These are phyloP conservation scores for Fusarium piperis DNA, from an alignment of 2,329 filamentous ascomycete species.

Conservation along the genomic window DNA sequence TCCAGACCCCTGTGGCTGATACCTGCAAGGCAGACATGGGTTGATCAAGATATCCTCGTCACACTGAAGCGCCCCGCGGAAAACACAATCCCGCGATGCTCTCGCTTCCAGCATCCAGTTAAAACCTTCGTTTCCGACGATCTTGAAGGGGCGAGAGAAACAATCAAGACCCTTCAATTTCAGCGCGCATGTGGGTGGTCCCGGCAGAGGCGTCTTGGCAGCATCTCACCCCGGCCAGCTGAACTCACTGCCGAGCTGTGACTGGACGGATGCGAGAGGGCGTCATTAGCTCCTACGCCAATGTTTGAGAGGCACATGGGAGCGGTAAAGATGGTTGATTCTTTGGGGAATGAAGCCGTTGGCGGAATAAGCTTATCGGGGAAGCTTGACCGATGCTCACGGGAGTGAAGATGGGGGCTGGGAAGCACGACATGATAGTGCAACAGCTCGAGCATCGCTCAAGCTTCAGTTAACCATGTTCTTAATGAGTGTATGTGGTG, in stretches of 20 bases:
- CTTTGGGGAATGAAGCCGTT: not conserved
- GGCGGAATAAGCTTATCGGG: constrained; percentile 12
- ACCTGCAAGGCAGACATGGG: not conserved
- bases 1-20: not conserved
- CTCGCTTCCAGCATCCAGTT: not conserved
- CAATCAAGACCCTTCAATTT: not conserved
- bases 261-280: constrained; percentile 2
- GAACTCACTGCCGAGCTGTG: constrained; percentile 15
- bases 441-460: not conserved
- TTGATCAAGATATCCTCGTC: not conserved
- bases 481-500: not conserved
- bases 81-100: not conserved
- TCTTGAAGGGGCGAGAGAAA: not conserved
- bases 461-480: not conserved
- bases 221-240: constrained; percentile 19
- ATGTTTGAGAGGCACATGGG: not conserved
- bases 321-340: not conserved
- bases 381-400: constrained; percentile 14
- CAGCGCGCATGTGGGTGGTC: not conserved
- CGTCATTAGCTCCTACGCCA: constrained; percentile 24
- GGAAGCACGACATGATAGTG: no score
- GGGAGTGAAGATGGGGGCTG: no score
- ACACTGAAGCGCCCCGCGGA: constrained; percentile 10
- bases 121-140: not conserved
- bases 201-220: not conserved